Percentiles rank a stretch among this genome's conserved stretches.
phyloP scores from a whole-genome alignment of 2,329 filamentous ascomycete species.

The Pseudogymnoascus sp. region DNA sequence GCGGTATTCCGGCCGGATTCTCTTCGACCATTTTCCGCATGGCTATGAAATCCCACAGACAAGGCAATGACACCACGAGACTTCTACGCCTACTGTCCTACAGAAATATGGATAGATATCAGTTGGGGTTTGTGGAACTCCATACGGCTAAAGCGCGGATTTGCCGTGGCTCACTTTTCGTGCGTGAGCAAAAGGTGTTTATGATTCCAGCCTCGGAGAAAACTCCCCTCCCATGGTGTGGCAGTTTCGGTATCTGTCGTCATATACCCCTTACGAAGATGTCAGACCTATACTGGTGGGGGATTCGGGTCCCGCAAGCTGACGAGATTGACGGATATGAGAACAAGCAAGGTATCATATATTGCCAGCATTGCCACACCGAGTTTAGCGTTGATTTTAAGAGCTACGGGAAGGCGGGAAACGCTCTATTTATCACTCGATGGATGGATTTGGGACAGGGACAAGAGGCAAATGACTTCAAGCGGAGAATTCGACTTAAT shows the following conservation, averaged over 20 bases:
- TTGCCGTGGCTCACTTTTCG: not conserved
- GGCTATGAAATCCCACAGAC: conserved; percentile 16
- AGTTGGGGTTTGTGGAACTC: conserved; percentile 8
- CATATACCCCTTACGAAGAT: conserved; percentile 8
- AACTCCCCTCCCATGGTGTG: conserved; percentile 8
- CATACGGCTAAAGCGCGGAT: conserved; percentile 11
- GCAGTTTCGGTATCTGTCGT: conserved; percentile 9
- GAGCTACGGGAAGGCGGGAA: conserved; percentile 11
- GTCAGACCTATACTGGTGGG: conserved; percentile 5
- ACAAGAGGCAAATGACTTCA: conserved; percentile 10
- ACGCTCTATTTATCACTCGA: conserved; percentile 15
- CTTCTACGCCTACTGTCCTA: conserved; percentile 10
- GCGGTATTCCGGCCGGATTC: conserved; percentile 8
- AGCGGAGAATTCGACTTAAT: conserved; percentile 11
- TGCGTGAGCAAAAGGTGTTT: conserved; percentile 12
- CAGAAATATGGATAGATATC: not conserved
- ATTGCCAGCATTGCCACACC: conserved; percentile 12
- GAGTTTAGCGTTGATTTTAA: conserved; percentile 17
- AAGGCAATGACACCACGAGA: not conserved
- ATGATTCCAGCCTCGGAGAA: conserved; percentile 11
- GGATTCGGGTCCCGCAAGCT: conserved; percentile 7
- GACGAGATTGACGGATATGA: conserved; percentile 11
- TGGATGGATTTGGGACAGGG: conserved; percentile 15
- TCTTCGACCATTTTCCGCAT: conserved; percentile 15
- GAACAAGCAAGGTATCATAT: conserved; percentile 14